Percentiles rank a stretch among this genome's conserved stretches.
Conservation (phyloP, 2,329 filamentous ascomycete species). For the Hypoxylon sp. region DNA sequence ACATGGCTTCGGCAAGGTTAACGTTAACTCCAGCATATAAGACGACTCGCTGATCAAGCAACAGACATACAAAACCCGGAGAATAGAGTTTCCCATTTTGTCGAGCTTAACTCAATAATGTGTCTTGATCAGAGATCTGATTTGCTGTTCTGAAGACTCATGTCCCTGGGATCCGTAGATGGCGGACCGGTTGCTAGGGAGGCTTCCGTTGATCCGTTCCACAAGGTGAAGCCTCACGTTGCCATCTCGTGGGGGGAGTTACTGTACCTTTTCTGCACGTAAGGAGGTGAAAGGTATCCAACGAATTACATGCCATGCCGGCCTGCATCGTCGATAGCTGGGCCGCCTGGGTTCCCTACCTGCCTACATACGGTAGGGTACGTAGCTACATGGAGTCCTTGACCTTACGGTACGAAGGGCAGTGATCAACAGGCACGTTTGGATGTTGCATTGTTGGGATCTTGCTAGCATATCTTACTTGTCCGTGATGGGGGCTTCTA, state of each 20-base stretch:
- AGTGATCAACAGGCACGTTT: slow-evolving; percentile 43
- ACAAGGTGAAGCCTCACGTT: slow-evolving; percentile 10
- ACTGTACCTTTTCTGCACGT: slow-evolving; percentile 12
- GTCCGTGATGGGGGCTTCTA: slow-evolving; percentile 22
- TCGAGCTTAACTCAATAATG: slow-evolving; percentile 29
- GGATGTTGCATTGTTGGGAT: slow-evolving; percentile 40
- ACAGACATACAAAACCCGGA: slow-evolving; percentile 10
- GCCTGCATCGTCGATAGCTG: slow-evolving; percentile 1
- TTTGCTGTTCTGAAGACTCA: slow-evolving; percentile 8
- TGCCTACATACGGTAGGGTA: slow-evolving; percentile 22
- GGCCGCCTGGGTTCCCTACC: neutral
- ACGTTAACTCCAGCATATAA: slow-evolving; percentile 22
- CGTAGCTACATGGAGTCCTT: slow-evolving; percentile 19
- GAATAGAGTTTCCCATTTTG: slow-evolving; percentile 27
- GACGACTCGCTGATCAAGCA: slow-evolving; percentile 10
- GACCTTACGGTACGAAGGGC: slow-evolving; percentile 28
- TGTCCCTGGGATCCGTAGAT: neutral
- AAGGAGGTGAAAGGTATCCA: slow-evolving; percentile 30
- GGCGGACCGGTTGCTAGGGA: neutral
- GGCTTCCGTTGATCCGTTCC: slow-evolving; percentile 25
- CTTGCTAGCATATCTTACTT: slow-evolving; percentile 40
- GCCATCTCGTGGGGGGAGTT: slow-evolving; percentile 12
- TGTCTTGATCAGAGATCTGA: slow-evolving; percentile 11
- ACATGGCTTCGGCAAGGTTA: slow-evolving; percentile 3
- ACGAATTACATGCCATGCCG: slow-evolving; percentile 30